Conservation (phyloP, 768 basidiomycete species). For the Wakefieldia striispora region DNA sequence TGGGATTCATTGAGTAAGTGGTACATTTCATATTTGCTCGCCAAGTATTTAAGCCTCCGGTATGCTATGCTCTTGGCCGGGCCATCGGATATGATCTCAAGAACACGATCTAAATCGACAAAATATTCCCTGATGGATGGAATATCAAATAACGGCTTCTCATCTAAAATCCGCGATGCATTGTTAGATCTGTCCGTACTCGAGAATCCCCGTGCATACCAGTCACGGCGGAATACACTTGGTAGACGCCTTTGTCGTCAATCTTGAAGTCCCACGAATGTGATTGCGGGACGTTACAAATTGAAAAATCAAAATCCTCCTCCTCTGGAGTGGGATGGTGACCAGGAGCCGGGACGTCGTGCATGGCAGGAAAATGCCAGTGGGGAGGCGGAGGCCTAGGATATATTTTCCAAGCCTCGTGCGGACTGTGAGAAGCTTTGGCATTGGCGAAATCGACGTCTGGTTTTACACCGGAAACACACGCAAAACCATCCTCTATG, state of each 20-base stretch:
- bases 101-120: constrained; percentile 88
- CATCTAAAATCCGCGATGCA: constrained; percentile 25
- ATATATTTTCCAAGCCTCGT: constrained; percentile 82
- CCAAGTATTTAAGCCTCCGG: constrained; percentile 84
- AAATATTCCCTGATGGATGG: constrained; percentile 94
- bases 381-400: constrained; percentile 92
- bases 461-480: constrained; percentile 66
- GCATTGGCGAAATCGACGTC: constrained; percentile 43
- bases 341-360: constrained; percentile 44
- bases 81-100: constrained; percentile 89
- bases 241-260: constrained; percentile 89
- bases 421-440: constrained; percentile 29
- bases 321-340: constrained; percentile 23
- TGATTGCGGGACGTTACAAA: constrained; percentile 69
- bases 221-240: constrained; percentile 57
- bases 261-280: constrained; percentile 67
- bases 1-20: constrained; percentile 88
- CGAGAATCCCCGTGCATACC: constrained; percentile 5
- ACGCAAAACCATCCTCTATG: constrained; percentile 57
- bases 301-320: constrained; percentile 64
- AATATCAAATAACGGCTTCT: constrained; percentile 68
- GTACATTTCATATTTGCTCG: constrained; percentile 94
- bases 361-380: constrained; percentile 80
- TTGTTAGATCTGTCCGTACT: background rate
- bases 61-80: constrained; percentile 97